Conservation (phyloP, 1,284 basidiomycete genomes). For the Leccinum subrobustum region DNA sequence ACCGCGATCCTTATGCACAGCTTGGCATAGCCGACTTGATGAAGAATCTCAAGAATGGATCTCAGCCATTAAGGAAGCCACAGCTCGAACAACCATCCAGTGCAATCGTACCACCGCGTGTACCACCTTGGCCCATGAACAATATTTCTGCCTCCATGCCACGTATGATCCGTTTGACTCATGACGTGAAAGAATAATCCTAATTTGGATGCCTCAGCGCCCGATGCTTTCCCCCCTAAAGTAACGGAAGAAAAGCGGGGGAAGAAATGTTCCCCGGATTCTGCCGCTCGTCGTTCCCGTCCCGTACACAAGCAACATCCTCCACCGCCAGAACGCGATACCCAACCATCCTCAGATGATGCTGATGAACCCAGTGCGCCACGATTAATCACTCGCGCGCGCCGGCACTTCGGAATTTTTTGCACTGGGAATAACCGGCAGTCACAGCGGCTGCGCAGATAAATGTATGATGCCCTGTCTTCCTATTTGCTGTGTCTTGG, state of each 20-base stretch:
- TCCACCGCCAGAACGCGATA: slow-evolving; percentile 10
- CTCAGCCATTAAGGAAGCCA: slow-evolving; percentile 21
- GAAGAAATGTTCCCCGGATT: slow-evolving; percentile 15
- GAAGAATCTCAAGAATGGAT: slow-evolving; percentile 16
- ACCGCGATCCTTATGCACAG: slow-evolving; percentile 33
- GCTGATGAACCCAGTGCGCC: slow-evolving; percentile 5
- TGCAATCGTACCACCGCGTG: slow-evolving; percentile 12
- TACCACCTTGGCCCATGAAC: slow-evolving; percentile 29
- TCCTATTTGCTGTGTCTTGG: slow-evolving; percentile 8
- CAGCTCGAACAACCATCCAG: slow-evolving; percentile 20
- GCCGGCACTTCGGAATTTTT: slow-evolving; percentile 33
- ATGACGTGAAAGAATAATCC: neutral
- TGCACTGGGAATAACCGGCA: slow-evolving; percentile 30
- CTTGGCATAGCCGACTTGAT: slow-evolving; percentile 39
- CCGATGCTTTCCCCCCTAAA: slow-evolving; percentile 31
- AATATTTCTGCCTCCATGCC: slow-evolving; percentile 33
- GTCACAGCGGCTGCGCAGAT: slow-evolving; percentile 14
- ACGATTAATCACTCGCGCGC: slow-evolving; percentile 16
- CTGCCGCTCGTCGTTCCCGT: slow-evolving; percentile 19
- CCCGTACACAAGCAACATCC: slow-evolving; percentile 31
- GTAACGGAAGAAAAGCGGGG: slow-evolving; percentile 18
- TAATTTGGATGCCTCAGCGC: slow-evolving; percentile 21
- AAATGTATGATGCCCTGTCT: slow-evolving; percentile 3
- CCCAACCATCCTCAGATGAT: neutral
- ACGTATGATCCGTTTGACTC: slow-evolving; percentile 22